Evolutionary conservation across 805 yeast species (phyloP).

Genomic region (Teunomyces cretensis): DNA sequence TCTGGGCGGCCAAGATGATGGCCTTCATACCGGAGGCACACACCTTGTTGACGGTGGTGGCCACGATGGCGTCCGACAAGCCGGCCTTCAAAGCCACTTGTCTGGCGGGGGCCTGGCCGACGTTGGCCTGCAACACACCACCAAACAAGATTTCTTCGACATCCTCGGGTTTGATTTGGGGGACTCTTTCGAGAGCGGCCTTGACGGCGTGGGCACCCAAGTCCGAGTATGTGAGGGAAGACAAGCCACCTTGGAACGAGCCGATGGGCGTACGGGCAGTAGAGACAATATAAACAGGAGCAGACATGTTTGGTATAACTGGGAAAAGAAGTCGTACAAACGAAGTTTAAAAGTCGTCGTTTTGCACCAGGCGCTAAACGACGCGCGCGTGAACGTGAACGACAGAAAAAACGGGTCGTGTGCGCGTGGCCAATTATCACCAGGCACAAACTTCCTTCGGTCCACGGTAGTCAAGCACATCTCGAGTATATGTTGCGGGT

Average conservation of each 20-base stretch:
- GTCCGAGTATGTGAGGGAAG: constrained; percentile 76
- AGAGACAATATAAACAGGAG: constrained; percentile 80
- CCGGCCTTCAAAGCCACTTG: constrained; percentile 95
- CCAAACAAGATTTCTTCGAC: constrained; percentile 94
- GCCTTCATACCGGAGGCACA: constrained; percentile 97
- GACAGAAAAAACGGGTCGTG: neutral
- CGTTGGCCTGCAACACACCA: constrained; percentile 86
- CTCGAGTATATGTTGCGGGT: neutral
- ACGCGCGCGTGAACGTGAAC: neutral
- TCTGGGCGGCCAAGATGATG: constrained; percentile 85
- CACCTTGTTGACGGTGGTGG: constrained; percentile 92
- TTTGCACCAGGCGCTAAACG: neutral
- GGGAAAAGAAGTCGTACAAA: neutral
- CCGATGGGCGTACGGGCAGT: constrained; percentile 96
- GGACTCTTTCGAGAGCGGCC: constrained; percentile 81
- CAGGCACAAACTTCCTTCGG: neutral
- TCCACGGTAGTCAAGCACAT: too few relatives aligned
- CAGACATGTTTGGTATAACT: constrained; percentile 6
- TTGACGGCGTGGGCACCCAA: constrained; percentile 92
- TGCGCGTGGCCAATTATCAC: neutral
- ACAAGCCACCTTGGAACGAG: constrained; percentile 81
- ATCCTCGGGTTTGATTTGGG: constrained; percentile 69
- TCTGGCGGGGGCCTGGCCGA: constrained; percentile 98
- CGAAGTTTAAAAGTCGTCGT: neutral
- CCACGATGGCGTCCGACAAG: constrained; percentile 72